Evolutionary conservation across 345 rosid genomes (phyloP).

Genomic region (Melaleuca quinquenervia): DNA sequence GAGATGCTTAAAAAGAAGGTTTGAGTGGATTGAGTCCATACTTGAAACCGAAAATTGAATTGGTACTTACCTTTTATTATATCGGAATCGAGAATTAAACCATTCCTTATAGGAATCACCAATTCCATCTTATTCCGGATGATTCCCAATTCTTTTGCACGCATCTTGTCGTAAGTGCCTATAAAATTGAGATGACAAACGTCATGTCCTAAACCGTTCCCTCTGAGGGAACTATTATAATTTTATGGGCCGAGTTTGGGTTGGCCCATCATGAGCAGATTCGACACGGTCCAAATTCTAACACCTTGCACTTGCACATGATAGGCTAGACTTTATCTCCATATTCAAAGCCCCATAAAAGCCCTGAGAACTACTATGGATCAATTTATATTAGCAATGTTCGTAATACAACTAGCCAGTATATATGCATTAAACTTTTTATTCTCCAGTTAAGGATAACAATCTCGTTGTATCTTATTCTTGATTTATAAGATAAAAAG

Average conservation of each 20-base stretch:
- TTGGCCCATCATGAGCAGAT: background rate
- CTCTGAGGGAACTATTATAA: background rate
- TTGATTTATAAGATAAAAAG: background rate
- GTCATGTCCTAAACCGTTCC: background rate
- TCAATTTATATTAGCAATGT: background rate
- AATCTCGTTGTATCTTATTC: background rate
- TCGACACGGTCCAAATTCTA: background rate
- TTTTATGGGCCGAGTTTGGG: background rate
- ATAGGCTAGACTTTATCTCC: background rate
- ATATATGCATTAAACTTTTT: background rate
- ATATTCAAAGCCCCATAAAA: background rate
- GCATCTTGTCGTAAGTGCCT: background rate
- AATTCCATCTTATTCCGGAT: no score
- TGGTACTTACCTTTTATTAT: no score
- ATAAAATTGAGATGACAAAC: background rate
- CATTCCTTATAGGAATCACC: no score
- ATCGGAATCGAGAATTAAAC: no score
- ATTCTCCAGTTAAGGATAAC: background rate
- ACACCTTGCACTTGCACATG: background rate
- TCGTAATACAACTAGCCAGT: fast-evolving
- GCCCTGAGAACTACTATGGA: background rate
- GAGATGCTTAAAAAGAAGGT: no score
- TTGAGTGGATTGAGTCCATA: no score
- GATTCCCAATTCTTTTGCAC: no score
- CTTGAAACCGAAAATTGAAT: no score